Conservation (phyloP, 108 stramenopile genomes). For the Stephanodiscus triporus region DNA sequence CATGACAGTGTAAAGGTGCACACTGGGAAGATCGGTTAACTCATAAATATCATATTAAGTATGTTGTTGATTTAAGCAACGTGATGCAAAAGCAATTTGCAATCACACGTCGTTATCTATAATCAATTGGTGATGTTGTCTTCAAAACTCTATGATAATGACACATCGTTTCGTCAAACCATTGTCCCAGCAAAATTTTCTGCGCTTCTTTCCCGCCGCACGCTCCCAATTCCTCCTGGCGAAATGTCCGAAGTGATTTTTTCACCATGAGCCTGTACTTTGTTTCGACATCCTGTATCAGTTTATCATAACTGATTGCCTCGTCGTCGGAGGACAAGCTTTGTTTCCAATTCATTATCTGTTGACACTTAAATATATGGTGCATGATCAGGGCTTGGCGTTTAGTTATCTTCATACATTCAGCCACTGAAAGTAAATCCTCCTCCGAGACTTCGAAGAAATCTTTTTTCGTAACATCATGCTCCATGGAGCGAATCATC, state of each 20-base stretch:
- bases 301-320: constrained; percentile 6
- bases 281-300: constrained; percentile 39
- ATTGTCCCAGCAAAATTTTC: constrained; percentile 55
- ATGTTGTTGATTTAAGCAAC: too few species aligned
- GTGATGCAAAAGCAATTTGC: too few species aligned
- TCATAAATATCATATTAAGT: too few species aligned
- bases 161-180: constrained; percentile 58
- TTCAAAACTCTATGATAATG: constrained; percentile 26
- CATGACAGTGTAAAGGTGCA: constrained; percentile 42
- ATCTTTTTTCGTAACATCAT: constrained; percentile 26
- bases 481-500: constrained; percentile 4
- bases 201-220: constrained; percentile 72
- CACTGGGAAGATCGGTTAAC: too few species aligned
- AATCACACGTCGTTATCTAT: too few species aligned
- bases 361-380: constrained; percentile 45
- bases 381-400: constrained; percentile 44
- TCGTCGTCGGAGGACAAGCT: neutral
- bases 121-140: too few species aligned
- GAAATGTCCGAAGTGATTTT: constrained; percentile 58
- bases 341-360: constrained; percentile 38
- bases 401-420: constrained; percentile 38
- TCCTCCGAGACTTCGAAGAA: constrained; percentile 36
- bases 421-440: constrained; percentile 4
- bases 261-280: constrained; percentile 84
- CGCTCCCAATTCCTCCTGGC: constrained; percentile 65